A percentile compares a stretch with the other conserved stretches of the same genome.
These are phyloP conservation scores for Monsonia emarginata DNA, from an alignment of 441 rosid genomes.

Conservation along the genomic window DNA sequence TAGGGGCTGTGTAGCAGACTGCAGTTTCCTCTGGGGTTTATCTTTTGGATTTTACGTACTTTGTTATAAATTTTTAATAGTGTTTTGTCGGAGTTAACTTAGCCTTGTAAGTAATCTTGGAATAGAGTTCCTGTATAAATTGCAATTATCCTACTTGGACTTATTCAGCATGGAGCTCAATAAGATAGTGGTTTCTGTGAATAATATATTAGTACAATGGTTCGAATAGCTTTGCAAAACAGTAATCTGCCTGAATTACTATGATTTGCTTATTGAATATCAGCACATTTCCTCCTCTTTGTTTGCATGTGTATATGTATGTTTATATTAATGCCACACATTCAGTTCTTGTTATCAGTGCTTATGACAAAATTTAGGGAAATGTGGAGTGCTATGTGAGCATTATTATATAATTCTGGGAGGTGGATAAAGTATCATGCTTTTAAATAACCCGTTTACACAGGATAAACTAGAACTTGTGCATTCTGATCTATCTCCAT, in stretches of 20 bases:
- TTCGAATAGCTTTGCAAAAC: background rate
- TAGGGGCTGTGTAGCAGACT: too few relatives aligned
- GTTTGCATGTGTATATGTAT: background rate
- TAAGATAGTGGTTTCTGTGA: background rate
- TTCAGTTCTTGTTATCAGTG: too few relatives aligned
- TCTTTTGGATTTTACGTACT: too few relatives aligned
- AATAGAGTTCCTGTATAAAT: background rate
- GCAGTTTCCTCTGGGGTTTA: too few relatives aligned
- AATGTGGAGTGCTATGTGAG: background rate
- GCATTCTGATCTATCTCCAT: background rate
- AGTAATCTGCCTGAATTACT: background rate
- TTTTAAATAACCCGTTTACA: too few relatives aligned
- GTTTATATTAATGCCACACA: too few relatives aligned
- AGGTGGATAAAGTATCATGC: background rate
- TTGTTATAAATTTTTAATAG: background rate
- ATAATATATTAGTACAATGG: too few relatives aligned
- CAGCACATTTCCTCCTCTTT: background rate
- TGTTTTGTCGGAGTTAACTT: background rate
- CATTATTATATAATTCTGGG: background rate
- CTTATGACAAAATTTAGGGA: background rate
- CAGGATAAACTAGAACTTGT: too few relatives aligned
- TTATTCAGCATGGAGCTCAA: background rate
- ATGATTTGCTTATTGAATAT: background rate
- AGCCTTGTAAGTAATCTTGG: background rate
- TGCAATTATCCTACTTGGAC: background rate